Percentiles rank a stretch among this genome's conserved stretches.
phyloP scores from a whole-genome alignment of 106 monocot genomes.

The Dactylorhiza incarnata region DNA sequence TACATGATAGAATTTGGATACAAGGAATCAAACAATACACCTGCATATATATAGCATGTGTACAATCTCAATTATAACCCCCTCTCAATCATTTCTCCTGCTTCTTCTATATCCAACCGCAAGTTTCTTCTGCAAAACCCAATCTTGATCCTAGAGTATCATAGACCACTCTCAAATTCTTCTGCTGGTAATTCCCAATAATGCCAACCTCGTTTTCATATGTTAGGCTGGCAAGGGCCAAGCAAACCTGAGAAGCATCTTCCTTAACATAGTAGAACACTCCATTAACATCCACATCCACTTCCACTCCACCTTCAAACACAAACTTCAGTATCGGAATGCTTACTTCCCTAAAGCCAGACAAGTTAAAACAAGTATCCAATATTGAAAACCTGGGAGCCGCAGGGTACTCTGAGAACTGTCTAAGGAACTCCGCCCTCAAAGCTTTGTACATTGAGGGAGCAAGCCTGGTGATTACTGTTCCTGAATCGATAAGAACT shows the following conservation, averaged over 20 bases:
- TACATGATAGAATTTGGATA: background rate
- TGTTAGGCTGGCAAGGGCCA: conserved; percentile 50
- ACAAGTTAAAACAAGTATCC: conserved; percentile 53
- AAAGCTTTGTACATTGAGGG: conserved; percentile 63
- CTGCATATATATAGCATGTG: background rate
- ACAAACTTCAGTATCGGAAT: conserved; percentile 41
- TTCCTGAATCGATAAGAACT: conserved; percentile 74
- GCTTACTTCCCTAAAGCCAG: conserved; percentile 32
- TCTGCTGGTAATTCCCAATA: conserved; percentile 90
- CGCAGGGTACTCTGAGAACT: conserved; percentile 34
- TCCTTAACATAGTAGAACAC: conserved; percentile 62
- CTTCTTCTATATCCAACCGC: conserved; percentile 14
- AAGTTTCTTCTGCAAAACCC: conserved; percentile 72
- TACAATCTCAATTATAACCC: background rate
- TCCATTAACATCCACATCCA: conserved; percentile 55
- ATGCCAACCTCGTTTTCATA: conserved; percentile 58
- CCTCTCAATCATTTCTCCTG: background rate
- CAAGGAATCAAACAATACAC: background rate
- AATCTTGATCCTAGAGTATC: conserved; percentile 52
- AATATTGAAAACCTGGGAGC: conserved; percentile 41
- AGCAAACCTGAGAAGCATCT: conserved; percentile 78
- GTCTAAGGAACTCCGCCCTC: conserved; percentile 51
- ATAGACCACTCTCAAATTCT: conserved; percentile 76
- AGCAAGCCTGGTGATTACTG: conserved; percentile 62
- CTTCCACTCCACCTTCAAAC: conserved; percentile 52